These are phyloP conservation scores for Hyaloperonospora brassicae DNA, from an alignment of 352 stramenopile genomes.

Conservation along the genomic window DNA sequence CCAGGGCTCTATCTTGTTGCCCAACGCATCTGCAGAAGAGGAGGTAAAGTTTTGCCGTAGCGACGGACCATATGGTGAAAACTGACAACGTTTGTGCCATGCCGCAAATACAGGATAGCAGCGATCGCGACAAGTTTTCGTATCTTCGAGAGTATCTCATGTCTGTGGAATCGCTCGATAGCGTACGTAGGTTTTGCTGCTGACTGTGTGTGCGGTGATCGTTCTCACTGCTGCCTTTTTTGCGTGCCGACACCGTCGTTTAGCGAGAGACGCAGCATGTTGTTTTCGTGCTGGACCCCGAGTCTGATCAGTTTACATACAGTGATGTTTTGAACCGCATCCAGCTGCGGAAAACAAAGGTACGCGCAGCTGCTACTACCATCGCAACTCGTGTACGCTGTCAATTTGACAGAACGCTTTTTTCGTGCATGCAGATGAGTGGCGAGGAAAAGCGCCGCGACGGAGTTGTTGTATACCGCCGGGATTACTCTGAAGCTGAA, in stretches of 20 bases:
- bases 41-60: conserved; percentile 24
- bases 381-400: background rate
- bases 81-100: conserved; percentile 7
- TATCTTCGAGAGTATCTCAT: conserved; percentile 80
- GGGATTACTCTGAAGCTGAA: conserved; percentile 65
- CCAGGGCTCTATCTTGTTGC: conserved; percentile 70
- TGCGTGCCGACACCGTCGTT: conserved; percentile 1
- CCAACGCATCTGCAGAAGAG: conserved; percentile 43
- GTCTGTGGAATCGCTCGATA: conserved; percentile 58
- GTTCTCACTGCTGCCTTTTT: conserved; percentile 2
- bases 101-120: conserved; percentile 32
- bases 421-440: conserved; percentile 29
- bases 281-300: conserved; percentile 71
- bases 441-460: conserved; percentile 73
- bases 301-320: conserved; percentile 75
- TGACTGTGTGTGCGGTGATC: background rate
- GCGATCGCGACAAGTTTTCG: conserved; percentile 68
- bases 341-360: conserved; percentile 78
- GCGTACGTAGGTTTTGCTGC: conserved; percentile 30
- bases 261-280: conserved; percentile 59
- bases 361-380: conserved; percentile 9
- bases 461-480: conserved; percentile 66
- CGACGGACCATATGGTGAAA: background rate
- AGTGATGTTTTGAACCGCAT: conserved; percentile 66
- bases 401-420: conserved; percentile 3